Evolutionary conservation across 2,329 filamentous ascomycete species (phyloP).

Genomic region (Pestalotiopsis sp.): DNA sequence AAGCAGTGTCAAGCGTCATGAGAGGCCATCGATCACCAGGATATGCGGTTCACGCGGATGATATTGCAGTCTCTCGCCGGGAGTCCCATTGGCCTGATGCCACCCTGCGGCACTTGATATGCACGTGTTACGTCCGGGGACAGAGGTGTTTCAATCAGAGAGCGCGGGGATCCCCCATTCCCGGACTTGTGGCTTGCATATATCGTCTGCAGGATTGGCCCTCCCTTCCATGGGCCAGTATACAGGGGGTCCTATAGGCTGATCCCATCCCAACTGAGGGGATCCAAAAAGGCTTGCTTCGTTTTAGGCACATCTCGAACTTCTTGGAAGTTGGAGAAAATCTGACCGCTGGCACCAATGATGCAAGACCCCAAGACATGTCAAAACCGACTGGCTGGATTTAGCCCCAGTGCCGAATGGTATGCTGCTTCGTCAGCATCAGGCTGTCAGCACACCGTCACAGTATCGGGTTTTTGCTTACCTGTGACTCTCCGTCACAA

Average conservation of each 20-base stretch:
- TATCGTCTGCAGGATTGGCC: background rate
- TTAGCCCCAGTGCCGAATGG: background rate
- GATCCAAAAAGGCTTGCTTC: background rate
- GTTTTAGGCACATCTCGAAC: background rate
- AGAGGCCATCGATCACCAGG: background rate
- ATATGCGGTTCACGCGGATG: constrained; percentile 4
- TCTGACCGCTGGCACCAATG: background rate
- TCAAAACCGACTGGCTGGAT: background rate
- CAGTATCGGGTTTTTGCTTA: background rate
- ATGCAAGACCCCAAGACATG: background rate
- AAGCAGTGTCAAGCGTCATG: background rate
- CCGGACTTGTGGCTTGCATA: background rate
- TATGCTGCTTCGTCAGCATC: background rate
- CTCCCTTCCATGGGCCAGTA: background rate
- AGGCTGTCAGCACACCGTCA: background rate
- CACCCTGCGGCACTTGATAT: background rate
- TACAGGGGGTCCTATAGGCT: background rate
- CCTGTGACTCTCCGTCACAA: background rate
- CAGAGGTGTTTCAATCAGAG: background rate
- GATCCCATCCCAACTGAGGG: background rate
- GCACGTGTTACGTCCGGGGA: background rate
- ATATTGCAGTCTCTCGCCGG: background rate
- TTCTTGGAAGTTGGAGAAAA: background rate
- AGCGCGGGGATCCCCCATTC: background rate
- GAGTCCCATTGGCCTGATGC: background rate